Evolutionary conservation across 148 eudicot genomes (phyloP).

Genomic region (Polygonum maritimum): DNA sequence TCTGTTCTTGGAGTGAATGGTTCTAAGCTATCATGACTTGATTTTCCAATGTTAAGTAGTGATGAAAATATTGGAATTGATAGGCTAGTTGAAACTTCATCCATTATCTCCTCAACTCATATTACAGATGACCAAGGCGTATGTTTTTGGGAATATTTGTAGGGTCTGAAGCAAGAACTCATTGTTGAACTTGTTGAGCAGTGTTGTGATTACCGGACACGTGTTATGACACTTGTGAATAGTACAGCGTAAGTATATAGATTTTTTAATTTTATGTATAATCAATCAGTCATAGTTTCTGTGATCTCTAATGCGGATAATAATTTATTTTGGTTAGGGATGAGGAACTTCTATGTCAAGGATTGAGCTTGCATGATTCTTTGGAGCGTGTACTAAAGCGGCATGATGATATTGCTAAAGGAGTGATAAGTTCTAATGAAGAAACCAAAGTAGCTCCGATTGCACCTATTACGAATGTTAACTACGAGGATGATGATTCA

Average conservation of each 20-base stretch:
- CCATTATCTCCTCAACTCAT: neutral
- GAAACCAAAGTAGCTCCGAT: conserved; percentile 23
- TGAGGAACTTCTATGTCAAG: conserved; percentile 74
- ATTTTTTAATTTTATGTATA: neutral
- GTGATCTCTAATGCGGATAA: neutral
- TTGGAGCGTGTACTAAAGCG: conserved; percentile 66
- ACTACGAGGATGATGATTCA: conserved; percentile 80
- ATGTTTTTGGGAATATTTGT: conserved; percentile 7
- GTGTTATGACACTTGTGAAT: conserved; percentile 77
- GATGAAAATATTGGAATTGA: neutral
- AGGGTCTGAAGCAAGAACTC: conserved; percentile 79
- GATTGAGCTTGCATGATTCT: conserved; percentile 77
- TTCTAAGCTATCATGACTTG: neutral
- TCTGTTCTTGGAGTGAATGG: neutral
- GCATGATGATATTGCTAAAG: conserved; percentile 75
- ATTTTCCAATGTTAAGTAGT: neutral
- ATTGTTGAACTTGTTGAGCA: conserved; percentile 91
- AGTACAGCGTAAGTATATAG: conserved; percentile 46
- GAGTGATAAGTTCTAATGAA: conserved; percentile 24
- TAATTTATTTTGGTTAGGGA: conserved; percentile 31
- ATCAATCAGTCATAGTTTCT: neutral
- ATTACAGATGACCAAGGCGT: neutral
- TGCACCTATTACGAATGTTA: conserved; percentile 52
- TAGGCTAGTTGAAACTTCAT: neutral
- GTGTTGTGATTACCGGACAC: conserved; percentile 77